Evolutionary conservation across 2,329 filamentous ascomycete genomes (phyloP), one percentile per base, ranked within the genome.

Genomic region (Metarhizium brunneum): DNA sequence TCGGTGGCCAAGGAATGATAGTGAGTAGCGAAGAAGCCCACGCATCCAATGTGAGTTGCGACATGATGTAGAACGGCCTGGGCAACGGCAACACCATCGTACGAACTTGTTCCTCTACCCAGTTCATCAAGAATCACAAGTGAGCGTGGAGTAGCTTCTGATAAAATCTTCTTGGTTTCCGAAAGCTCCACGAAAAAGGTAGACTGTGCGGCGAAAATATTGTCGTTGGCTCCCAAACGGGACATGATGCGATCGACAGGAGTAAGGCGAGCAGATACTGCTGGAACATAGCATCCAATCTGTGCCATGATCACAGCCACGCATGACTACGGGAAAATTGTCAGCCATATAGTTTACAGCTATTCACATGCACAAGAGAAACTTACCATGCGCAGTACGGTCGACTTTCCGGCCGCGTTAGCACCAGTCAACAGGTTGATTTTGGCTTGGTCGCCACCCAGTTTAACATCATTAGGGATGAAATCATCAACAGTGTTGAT

Each of bases 231-330:
- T 10, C 94, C 94, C 0, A 99, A 83, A 49, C 94, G 90, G 10
- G 92, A 97, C 94, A 99, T 99, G 76, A 99, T 97, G 54, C 94
- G 89, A 68, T 99, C 94, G 3, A 95, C 85, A 0, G 94, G 92
- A 0, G 92, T 97, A 48, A 99, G 79, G 2, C 81, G 84, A 1
- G 94, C 94, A 3, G 85, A 90, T 18, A 81, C 77, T 57, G 90
- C 92, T 1, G 94, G 94, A 1, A 99, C 84, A 62, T 95, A 88
- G 69, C 92, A 96, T 55, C 94, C 94, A 35, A 99, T 87, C 68
- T 99, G 94, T 0, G 94, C 94, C 83, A 99, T 92, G 63, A 99
- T 97, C 52, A 96, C 92, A 0, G 94, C 94, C 50, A 94, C 85
- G 65, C 94, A 99, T 2, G 92, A 95, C 87, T 90, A 63, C 38